Base-by-base conservation (phyloP, 1,284 basidiomycete species). In the Chalciporus piperatoides region DNA sequence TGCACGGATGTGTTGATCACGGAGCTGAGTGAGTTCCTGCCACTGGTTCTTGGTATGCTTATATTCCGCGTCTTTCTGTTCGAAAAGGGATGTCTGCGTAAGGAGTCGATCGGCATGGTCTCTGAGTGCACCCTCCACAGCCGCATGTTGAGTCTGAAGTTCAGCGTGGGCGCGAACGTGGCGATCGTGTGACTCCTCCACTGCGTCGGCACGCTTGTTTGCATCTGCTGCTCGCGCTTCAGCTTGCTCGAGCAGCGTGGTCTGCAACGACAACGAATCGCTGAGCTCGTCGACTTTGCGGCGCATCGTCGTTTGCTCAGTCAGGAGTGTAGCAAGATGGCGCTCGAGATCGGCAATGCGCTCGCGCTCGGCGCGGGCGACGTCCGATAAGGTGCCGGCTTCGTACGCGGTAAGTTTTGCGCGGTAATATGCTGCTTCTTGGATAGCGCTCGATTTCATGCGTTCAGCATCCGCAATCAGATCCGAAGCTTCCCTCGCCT, bases 391-490 rank as follows among this genome's bases (percentile, higher is more conserved):
- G 15, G 82, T 81, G 45, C 80, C 78, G 1, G 80, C 73, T 66
- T 99, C 97, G 51, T 92, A 72, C 0, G 96, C 93, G 4, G 84
- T 79, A 10, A 97, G 74, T 71, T 98, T 98, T 42, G 95, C 92
- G 41, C 96, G 92, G 68, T 94, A 97, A 72, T 91, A 99, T 1
- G 95, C 92, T 2, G 96, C 91, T 68, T 99, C 97, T 67, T 99
- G 92, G 6, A 92, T 70, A 1, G 97, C 96, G 43, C 82, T 86
- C 4, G 78, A 71, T 56, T 89, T 88, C 49, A 86, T 72, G 33
- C 87, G 82, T 56, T 97, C 92, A 2, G 90, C 86, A 55, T 94
- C 91, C 12, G 80, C 76, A 6, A 96, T 69, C 42, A 85, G 85
- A 38, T 91, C 86, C 6, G 92, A 92, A 6, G 86, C 83, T 36